Base-by-base conservation (phyloP, 83 land plant species). In the Picea engelmannii region DNA sequence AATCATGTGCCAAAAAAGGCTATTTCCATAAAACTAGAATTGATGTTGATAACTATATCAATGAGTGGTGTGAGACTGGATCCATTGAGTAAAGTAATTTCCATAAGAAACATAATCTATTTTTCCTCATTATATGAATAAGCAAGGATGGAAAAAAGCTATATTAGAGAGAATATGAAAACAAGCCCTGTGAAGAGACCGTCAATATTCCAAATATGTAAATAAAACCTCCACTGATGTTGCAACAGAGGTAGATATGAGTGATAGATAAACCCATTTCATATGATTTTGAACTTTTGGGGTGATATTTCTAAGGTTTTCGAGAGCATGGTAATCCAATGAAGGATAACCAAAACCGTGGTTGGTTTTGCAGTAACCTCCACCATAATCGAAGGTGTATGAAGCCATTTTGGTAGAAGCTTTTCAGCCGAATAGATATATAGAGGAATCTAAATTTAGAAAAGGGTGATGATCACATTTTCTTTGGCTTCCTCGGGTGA, bases 41-140 rank as follows among this genome's bases (percentile, higher is more conserved):
- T 92, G 75, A 95, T 74, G 2, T 89, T 69, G 79, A 95, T 82
- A 78, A 90, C 95, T n/a, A 79, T 63, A 7, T 88, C 80, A 76
- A 95, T 81, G 73, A 95, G 82, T 2, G 93, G 94, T 42, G 96
- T 96, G 55, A 95, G 38, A 2, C 95, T 83, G 15, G 95, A 96
- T 3, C 98, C 98, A 68, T 95, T 67, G 31, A 85, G 80, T 31
- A 87, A 52, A 4, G 91, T 89, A 62, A 91, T 86, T 4, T 84
- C 91, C 86, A 90, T 55, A 55, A 55, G 16, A 4, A 55, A 55
- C 59, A 55, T 55, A 2, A 55, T 3, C 16, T 15, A 15, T 13
- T 55, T 55, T 13, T 55, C 95, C 95, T 93, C 88, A 74, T 89
- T 82, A 66, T 79, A 76, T 3, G 79, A 21, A 52, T 1, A 60